Evolutionary conservation across 2,329 filamentous ascomycete genomes (phyloP).

Genomic region (Rutstroemia sp.): DNA sequence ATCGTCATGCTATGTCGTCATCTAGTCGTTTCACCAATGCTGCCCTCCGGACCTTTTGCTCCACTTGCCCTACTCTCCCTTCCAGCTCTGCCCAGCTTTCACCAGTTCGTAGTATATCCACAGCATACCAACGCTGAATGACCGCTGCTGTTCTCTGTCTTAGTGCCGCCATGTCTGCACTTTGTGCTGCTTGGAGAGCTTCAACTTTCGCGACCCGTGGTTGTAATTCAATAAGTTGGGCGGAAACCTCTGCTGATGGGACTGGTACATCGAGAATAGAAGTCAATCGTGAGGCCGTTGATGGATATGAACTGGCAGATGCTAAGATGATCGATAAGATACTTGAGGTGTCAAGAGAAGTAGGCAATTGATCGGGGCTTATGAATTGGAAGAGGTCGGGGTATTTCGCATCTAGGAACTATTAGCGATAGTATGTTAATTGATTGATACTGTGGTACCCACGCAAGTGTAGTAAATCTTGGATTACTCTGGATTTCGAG

Average conservation of each 20-base stretch:
- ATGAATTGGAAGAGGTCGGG: conserved; percentile 30
- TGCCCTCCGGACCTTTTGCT: conserved; percentile 23
- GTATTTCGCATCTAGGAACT: conserved; percentile 23
- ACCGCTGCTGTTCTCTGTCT: conserved; percentile 25
- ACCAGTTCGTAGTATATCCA: conserved; percentile 25
- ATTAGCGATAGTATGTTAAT: conserved; percentile 10
- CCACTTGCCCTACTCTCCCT: conserved; percentile 24
- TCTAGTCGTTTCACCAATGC: conserved; percentile 18
- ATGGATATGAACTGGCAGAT: conserved; percentile 28
- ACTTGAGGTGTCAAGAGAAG: conserved; percentile 21
- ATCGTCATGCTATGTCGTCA: conserved; percentile 16
- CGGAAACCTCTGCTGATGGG: conserved; percentile 25
- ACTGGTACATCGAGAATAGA: conserved; percentile 28
- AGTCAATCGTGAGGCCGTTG: conserved; percentile 28
- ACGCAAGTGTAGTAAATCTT: conserved; percentile 29
- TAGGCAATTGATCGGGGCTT: conserved; percentile 20
- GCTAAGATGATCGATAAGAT: conserved; percentile 27
- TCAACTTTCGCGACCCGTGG: conserved; percentile 28
- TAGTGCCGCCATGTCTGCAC: conserved; percentile 24
- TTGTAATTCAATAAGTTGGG: conserved; percentile 28
- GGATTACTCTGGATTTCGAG: conserved; percentile 26
- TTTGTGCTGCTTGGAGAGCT: conserved; percentile 26
- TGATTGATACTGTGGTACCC: conserved; percentile 4
- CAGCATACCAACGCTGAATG: conserved; percentile 28
- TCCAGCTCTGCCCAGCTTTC: conserved; percentile 30